Conservation (phyloP, 2,329 filamentous ascomycete genomes). For the Trichocomaceae sp. region DNA sequence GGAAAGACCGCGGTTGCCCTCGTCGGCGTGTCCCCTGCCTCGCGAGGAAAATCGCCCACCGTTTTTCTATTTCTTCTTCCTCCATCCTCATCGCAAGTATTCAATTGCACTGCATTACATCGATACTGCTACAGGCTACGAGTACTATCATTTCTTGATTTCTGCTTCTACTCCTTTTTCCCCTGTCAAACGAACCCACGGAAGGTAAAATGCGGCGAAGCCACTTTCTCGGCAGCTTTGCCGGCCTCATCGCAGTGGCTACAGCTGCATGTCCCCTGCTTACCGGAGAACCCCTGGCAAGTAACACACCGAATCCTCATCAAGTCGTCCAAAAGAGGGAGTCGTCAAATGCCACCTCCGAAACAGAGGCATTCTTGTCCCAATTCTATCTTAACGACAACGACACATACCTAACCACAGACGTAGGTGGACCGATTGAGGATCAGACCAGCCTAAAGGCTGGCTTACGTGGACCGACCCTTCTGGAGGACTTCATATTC, state of each 20-base stretch:
- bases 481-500: constrained; percentile 67
- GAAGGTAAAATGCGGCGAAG: constrained; percentile 4
- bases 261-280: constrained; percentile 9
- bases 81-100: neutral
- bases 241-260: neutral
- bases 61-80: neutral
- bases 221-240: constrained; percentile 2
- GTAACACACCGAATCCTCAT: constrained; percentile 1
- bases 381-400: constrained; percentile 48
- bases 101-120: neutral
- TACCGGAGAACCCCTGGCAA: constrained; percentile 4
- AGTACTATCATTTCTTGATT: no score
- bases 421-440: constrained; percentile 61
- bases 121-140: neutral
- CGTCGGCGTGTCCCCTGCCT: neutral
- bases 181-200: neutral
- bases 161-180: neutral
- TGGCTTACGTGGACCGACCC: constrained; percentile 60
- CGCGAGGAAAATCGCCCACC: neutral
- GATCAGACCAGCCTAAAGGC: constrained; percentile 62
- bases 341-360: constrained; percentile 13
- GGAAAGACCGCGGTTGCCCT: neutral
- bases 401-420: constrained; percentile 54
- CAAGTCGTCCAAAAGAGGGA: constrained; percentile 40
- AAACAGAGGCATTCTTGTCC: constrained; percentile 37